Conservation (phyloP, 306 rosid genomes). For the Carpinus viminea region DNA sequence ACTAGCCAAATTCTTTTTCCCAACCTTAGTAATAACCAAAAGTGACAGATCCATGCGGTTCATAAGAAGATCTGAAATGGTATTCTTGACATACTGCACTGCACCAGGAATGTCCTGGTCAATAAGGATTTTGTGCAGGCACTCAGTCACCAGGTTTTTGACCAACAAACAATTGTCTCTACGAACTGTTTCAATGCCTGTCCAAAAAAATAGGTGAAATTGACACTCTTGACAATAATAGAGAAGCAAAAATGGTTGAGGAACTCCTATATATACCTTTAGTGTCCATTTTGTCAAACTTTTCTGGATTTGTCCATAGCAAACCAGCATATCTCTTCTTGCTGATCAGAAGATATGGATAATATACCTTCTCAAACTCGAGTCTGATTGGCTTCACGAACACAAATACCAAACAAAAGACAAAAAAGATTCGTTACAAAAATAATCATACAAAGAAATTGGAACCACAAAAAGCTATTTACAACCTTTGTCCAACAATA, state of each 20-base stretch:
- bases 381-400: constrained; percentile 88
- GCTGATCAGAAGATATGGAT: constrained; percentile 93
- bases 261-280: constrained; percentile 63
- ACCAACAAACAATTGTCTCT: constrained; percentile 97
- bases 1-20: constrained; percentile 16
- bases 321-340: constrained; percentile 99
- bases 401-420: constrained; percentile 15
- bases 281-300: constrained; percentile 93
- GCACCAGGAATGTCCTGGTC: constrained; percentile 93
- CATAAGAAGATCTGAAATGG: constrained; percentile 97
- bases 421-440: constrained; percentile 14
- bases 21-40: constrained; percentile 91
- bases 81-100: constrained; percentile 84
- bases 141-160: constrained; percentile 88
- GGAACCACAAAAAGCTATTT: neutral
- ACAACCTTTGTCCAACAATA: neutral
- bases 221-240: constrained; percentile 16
- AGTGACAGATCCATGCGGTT: constrained; percentile 98
- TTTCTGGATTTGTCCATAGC: constrained; percentile 77
- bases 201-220: constrained; percentile 26
- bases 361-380: constrained; percentile 96
- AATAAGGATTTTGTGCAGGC: constrained; percentile 84
- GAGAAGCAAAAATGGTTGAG: constrained; percentile 1
- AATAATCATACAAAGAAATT: constrained; percentile 13
- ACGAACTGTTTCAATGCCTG: constrained; percentile 96